Evolutionary conservation across 371 early-diverging fungal genomes (phyloP).

Genomic region (Mucor indicus): DNA sequence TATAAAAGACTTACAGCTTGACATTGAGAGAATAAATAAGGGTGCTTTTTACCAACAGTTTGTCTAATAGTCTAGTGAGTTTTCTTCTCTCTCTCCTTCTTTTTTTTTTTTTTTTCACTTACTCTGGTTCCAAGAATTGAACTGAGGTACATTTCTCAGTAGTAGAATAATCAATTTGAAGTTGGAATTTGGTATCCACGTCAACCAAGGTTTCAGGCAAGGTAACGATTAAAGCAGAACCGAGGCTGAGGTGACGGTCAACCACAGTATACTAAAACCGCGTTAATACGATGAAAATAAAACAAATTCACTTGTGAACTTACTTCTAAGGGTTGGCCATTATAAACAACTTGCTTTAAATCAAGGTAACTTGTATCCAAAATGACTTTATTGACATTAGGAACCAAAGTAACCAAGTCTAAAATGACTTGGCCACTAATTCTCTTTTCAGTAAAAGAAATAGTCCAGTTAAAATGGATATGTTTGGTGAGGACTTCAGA

Average conservation of each 20-base stretch:
- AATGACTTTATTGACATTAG: slow-evolving; percentile 60
- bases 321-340: slow-evolving; percentile 48
- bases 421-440: slow-evolving; percentile 70
- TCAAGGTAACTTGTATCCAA: slow-evolving; percentile 75
- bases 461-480: slow-evolving; percentile 70
- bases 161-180: slow-evolving; percentile 78
- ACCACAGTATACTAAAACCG: slow-evolving; percentile 56
- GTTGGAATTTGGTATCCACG: slow-evolving; percentile 42
- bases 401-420: slow-evolving; percentile 45
- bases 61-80: slow-evolving; percentile 51
- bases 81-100: not conserved
- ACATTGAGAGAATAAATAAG: slow-evolving; percentile 96
- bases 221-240: slow-evolving; percentile 71
- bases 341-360: slow-evolving; percentile 50
- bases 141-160: slow-evolving; percentile 80
- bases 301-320: not conserved
- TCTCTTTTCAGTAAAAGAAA: slow-evolving; percentile 72
- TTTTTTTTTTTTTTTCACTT: slow-evolving; percentile 7
- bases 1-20: slow-evolving; percentile 57
- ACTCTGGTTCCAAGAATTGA: slow-evolving; percentile 89
- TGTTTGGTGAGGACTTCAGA: slow-evolving; percentile 69
- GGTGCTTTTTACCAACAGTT: slow-evolving; percentile 90
- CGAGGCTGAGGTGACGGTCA: slow-evolving; percentile 64
- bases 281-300: slow-evolving; percentile 1
- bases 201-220: slow-evolving; percentile 44